Evolutionary conservation across 1,284 basidiomycete genomes (phyloP).

Genomic region (Termitomyces sp.): DNA sequence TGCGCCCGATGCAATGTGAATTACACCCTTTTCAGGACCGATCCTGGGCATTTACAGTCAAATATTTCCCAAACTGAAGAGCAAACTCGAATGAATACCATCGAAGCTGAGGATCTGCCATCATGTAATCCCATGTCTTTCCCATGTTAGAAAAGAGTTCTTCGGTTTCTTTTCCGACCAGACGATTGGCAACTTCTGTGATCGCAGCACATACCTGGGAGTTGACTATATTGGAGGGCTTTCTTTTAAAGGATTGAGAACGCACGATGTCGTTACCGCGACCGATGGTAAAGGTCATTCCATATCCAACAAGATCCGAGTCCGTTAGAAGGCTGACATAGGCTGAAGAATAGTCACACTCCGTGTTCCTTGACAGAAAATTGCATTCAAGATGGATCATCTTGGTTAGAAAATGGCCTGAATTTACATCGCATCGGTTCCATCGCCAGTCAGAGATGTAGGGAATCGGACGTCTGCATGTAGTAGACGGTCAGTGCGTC

Average conservation of each 20-base stretch:
- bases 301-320: slow-evolving; percentile 73
- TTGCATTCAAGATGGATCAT: background rate
- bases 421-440: slow-evolving; percentile 78
- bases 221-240: background rate
- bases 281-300: slow-evolving; percentile 98
- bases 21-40: slow-evolving; percentile 85
- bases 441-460: slow-evolving; percentile 80
- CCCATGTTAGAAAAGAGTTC: slow-evolving; percentile 88
- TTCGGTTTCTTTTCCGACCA: slow-evolving; percentile 83
- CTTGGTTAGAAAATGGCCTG: background rate
- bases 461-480: slow-evolving; percentile 75
- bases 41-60: slow-evolving; percentile 44
- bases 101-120: slow-evolving; percentile 82
- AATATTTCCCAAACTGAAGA: background rate
- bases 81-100: slow-evolving; percentile 51
- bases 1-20: slow-evolving; percentile 77
- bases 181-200: slow-evolving; percentile 68
- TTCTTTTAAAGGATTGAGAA: background rate
- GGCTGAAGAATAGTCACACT: slow-evolving; percentile 93
- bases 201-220: slow-evolving; percentile 76
- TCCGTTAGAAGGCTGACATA: slow-evolving; percentile 80
- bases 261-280: slow-evolving; percentile 88
- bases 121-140: slow-evolving; percentile 72
- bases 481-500: background rate
- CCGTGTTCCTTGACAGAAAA: slow-evolving; percentile 68